Conservation (phyloP, 139 green algal genomes). For the Chlorokybus atmophyticus region DNA sequence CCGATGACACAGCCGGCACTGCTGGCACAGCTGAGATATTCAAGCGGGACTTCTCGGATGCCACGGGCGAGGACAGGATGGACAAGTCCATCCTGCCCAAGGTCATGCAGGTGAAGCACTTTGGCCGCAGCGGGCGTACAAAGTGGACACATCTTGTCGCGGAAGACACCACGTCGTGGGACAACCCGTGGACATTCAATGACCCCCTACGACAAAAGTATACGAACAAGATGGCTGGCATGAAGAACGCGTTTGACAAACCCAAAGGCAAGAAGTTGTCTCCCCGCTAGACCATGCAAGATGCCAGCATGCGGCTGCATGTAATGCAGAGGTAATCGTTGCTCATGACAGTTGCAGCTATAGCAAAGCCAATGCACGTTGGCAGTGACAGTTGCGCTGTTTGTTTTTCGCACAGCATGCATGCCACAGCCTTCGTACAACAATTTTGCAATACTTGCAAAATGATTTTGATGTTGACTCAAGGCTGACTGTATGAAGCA, state of each 20-base stretch:
- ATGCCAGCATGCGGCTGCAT: too few relatives aligned
- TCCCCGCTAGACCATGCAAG: too few relatives aligned
- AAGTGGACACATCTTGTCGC: slow-evolving; percentile 65
- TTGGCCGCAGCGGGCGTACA: slow-evolving; percentile 71
- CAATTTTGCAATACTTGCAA: too few relatives aligned
- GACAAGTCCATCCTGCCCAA: slow-evolving; percentile 79
- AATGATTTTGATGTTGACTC: too few relatives aligned
- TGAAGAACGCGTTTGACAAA: slow-evolving; percentile 15
- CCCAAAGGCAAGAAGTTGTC: too few relatives aligned
- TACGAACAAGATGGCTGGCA: slow-evolving; percentile 32
- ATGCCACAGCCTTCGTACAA: too few relatives aligned
- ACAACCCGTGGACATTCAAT: slow-evolving; percentile 28
- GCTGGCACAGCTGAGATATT: slow-evolving; percentile 22
- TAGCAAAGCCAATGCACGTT: too few relatives aligned
- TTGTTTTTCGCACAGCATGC: too few relatives aligned
- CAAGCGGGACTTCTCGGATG: slow-evolving; percentile 62
- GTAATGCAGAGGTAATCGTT: too few relatives aligned
- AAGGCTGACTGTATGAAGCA: too few relatives aligned
- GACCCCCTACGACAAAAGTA: slow-evolving; percentile 16
- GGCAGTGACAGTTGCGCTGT: too few relatives aligned
- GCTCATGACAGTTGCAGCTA: too few relatives aligned
- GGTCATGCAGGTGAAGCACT: slow-evolving; percentile 80
- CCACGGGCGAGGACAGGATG: slow-evolving; percentile 79
- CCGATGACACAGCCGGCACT: neutral
- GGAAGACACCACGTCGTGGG: slow-evolving; percentile 28